Conservation (phyloP, 1,284 basidiomycete genomes). For the Ganoderma leucocontextum region DNA sequence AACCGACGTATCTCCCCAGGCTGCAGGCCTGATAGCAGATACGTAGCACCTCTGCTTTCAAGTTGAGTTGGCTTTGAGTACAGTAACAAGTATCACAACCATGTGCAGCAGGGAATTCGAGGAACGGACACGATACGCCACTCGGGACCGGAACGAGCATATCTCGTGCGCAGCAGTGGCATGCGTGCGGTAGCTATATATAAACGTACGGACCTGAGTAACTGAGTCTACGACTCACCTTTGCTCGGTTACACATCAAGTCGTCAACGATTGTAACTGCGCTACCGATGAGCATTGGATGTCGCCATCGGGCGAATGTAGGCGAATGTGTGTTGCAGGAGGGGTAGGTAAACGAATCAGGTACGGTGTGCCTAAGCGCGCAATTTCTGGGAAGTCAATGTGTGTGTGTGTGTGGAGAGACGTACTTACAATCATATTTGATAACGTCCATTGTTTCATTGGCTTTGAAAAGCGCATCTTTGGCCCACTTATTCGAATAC, state of each 20-base stretch:
- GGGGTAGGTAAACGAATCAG: neutral
- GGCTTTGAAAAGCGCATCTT: neutral
- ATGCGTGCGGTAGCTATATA: neutral
- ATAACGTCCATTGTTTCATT: neutral
- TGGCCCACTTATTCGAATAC: too few species aligned
- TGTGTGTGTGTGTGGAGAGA: neutral
- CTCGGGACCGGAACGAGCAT: neutral
- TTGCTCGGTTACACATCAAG: neutral
- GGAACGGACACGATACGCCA: neutral
- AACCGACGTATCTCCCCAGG: neutral
- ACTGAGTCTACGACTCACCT: neutral
- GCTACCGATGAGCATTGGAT: neutral
- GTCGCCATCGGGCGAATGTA: neutral
- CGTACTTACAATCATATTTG: neutral
- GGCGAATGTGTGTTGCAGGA: neutral
- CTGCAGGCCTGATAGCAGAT: neutral
- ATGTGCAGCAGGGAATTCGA: neutral
- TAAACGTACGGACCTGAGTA: neutral
- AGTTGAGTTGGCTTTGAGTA: too few species aligned
- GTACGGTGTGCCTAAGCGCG: too few species aligned
- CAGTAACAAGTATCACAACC: neutral
- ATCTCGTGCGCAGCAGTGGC: neutral
- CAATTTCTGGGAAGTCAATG: neutral
- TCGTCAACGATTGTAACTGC: neutral
- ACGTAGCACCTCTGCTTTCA: neutral